These are phyloP conservation scores for Salvia miltiorrhiza DNA, from an alignment of 257 asterid species.

Conservation along the genomic window DNA sequence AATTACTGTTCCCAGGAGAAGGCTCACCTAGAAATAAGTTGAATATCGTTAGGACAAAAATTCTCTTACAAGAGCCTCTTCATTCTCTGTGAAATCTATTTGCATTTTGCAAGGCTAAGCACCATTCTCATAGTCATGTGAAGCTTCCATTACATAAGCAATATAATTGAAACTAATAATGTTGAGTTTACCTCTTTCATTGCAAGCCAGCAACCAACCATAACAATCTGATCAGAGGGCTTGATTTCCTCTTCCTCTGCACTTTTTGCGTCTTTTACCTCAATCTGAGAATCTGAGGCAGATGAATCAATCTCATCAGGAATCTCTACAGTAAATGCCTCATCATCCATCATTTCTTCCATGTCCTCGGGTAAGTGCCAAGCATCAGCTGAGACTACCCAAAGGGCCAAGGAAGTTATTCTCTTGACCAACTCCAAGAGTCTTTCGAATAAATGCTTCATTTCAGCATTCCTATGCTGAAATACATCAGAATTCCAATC, in stretches of 20 bases:
- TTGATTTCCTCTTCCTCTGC: slow-evolving; percentile 48
- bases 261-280: slow-evolving; percentile 30
- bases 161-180: slow-evolving; percentile 13
- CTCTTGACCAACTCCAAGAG: slow-evolving; percentile 81
- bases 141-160: background rate
- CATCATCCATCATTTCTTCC: slow-evolving; percentile 71
- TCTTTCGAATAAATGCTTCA: slow-evolving; percentile 63
- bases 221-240: slow-evolving; percentile 73
- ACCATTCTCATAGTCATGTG: slow-evolving; percentile 18
- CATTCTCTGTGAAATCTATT: background rate
- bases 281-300: slow-evolving; percentile 33
- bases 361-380: slow-evolving; percentile 77
- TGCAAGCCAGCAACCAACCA: slow-evolving; percentile 99
- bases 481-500: slow-evolving; percentile 69
- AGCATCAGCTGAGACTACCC: slow-evolving; percentile 96
- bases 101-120: background rate
- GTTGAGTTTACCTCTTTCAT: slow-evolving; percentile 82
- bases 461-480: slow-evolving; percentile 36
- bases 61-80: background rate
- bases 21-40: slow-evolving; percentile 74
- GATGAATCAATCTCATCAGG: slow-evolving; percentile 40
- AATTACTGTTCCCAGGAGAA: slow-evolving; percentile 87
- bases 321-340: slow-evolving; percentile 40
- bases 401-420: slow-evolving; percentile 86
- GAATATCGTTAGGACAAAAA: slow-evolving; percentile 7